Percentiles rank a stretch among this genome's conserved stretches.
These are phyloP conservation scores for Blastobotrys americana DNA, from an alignment of 805 yeast species.

Conservation along the genomic window DNA sequence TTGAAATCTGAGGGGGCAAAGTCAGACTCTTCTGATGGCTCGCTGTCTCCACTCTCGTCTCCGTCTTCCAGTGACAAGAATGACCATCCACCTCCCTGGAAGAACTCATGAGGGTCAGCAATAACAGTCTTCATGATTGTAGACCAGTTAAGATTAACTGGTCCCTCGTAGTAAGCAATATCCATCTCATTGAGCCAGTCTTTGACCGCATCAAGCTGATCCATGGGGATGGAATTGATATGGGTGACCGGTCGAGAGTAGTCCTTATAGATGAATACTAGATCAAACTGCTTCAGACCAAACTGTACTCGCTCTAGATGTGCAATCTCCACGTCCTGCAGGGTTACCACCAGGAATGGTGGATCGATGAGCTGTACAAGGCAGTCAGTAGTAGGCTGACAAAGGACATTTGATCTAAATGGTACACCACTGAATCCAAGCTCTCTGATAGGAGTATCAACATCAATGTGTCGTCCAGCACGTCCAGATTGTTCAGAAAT, in stretches of 20 bases:
- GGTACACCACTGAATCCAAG: constrained; percentile 98
- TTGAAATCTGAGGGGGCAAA: constrained; percentile 58
- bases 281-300: constrained; percentile 91
- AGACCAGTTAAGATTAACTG: constrained; percentile 91
- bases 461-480: constrained; percentile 46
- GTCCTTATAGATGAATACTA: constrained; percentile 95
- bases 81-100: constrained; percentile 92
- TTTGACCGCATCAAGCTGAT: constrained; percentile 81
- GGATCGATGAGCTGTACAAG: constrained; percentile 89
- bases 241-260: constrained; percentile 82
- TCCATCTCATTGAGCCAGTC: constrained; percentile 98
- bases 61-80: constrained; percentile 87
- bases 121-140: constrained; percentile 90
- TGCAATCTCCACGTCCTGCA: constrained; percentile 88
- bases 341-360: constrained; percentile 85
- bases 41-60: constrained; percentile 62
- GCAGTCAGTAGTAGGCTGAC: constrained; percentile 97
- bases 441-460: constrained; percentile 92
- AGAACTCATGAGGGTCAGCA: constrained; percentile 91
- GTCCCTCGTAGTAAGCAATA: constrained; percentile 89
- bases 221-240: constrained; percentile 91
- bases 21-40: constrained; percentile 59
- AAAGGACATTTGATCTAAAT: constrained; percentile 82
- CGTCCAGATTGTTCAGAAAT: constrained; percentile 86
- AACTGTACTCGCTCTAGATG: constrained; percentile 96